These are phyloP conservation scores for Neurospora tetraspora DNA, from an alignment of 495 filamentous ascomycete genomes.

Conservation along the genomic window DNA sequence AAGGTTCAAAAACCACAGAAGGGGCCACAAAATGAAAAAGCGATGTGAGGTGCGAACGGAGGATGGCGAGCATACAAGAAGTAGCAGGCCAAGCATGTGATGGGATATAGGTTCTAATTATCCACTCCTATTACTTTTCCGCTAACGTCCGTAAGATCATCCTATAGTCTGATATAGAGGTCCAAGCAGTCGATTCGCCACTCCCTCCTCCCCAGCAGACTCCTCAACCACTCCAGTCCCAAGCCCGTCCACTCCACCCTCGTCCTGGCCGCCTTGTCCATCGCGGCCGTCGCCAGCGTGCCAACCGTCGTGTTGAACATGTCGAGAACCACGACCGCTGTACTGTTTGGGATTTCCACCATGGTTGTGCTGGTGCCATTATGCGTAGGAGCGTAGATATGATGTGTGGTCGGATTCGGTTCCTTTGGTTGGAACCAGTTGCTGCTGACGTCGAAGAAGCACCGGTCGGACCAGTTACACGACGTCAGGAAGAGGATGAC, in stretches of 20 bases:
- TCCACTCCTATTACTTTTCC: neutral
- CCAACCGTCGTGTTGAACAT: conserved; percentile 61
- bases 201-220: conserved; percentile 60
- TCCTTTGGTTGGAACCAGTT: conserved; percentile 72
- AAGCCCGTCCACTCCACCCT: conserved; percentile 66
- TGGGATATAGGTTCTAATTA: neutral
- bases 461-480: conserved; percentile 84
- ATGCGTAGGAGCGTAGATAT: conserved; percentile 16
- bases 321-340: conserved; percentile 36
- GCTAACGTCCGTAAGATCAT: neutral
- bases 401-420: conserved; percentile 8
- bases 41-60: neutral
- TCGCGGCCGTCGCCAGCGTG: conserved; percentile 53
- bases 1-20: neutral
- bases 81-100: neutral
- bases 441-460: conserved; percentile 73
- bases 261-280: conserved; percentile 47
- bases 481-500: conserved; percentile 81
- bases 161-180: conserved; percentile 60
- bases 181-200: conserved; percentile 81
- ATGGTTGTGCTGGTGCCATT: conserved; percentile 28
- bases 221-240: conserved; percentile 74
- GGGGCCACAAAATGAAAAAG: neutral
- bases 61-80: neutral
- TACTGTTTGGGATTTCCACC: conserved; percentile 6